A percentile compares a stretch with the other conserved stretches of the same genome.
phyloP scores from a whole-genome alignment of 1,284 basidiomycete species.

The Austropuccinia psidii region DNA sequence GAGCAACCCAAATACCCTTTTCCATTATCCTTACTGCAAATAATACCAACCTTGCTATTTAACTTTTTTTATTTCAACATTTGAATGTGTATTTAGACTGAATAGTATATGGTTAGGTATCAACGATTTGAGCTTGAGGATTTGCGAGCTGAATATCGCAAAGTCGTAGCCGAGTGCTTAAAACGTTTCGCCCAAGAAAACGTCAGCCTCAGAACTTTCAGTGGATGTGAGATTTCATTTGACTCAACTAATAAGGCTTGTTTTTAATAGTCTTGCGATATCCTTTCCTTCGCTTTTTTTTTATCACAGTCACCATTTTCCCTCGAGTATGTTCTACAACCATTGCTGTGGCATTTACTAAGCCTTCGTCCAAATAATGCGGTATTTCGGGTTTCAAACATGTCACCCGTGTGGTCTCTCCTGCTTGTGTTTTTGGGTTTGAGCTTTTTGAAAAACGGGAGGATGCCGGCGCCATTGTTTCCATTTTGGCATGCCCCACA shows the following conservation, averaged over 20 bases:
- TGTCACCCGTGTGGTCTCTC: slow-evolving; percentile 46
- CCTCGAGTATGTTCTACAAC: slow-evolving; percentile 96
- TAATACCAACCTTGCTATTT: no score
- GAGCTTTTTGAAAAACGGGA: slow-evolving; percentile 47
- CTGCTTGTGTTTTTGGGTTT: slow-evolving; percentile 40
- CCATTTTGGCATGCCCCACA: slow-evolving; percentile 9
- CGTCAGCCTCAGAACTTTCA: no score
- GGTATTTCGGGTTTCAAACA: slow-evolving; percentile 21
- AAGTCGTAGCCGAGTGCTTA: slow-evolving; percentile 8
- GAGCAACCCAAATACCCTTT: no score
- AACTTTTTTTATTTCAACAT: no score
- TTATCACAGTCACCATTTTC: slow-evolving; percentile 77
- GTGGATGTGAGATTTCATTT: no score
- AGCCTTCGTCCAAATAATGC: slow-evolving; percentile 37
- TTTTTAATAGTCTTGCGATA: slow-evolving; percentile 74
- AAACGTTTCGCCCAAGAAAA: no score
- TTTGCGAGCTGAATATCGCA: slow-evolving; percentile 9
- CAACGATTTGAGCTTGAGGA: no score
- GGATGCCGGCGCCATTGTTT: slow-evolving; percentile 46
- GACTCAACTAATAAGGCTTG: slow-evolving; percentile 55
- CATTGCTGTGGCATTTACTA: slow-evolving; percentile 69
- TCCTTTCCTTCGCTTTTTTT: slow-evolving; percentile 96
- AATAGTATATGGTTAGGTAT: no score
- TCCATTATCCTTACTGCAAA: no score
- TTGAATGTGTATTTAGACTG: no score